Evolutionary conservation across 139 green algal species (phyloP).

Genomic region (Astrephomene gubernaculifera): DNA sequence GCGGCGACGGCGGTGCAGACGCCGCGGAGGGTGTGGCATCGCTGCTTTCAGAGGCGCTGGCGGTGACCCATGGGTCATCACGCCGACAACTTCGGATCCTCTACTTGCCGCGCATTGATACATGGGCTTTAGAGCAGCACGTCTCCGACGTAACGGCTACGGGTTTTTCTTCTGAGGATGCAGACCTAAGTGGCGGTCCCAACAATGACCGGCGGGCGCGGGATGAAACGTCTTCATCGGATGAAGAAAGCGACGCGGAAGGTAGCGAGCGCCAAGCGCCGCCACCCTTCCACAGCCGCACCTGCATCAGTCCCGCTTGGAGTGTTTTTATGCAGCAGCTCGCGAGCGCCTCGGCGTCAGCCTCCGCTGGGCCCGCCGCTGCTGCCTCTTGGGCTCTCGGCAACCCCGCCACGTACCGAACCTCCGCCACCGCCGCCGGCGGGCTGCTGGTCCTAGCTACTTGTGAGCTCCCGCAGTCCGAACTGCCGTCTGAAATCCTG

Average conservation of each 20-base stretch:
- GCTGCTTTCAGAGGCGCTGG: conserved; percentile 25
- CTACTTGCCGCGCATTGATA: conserved; percentile 26
- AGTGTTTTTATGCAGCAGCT: conserved; percentile 25
- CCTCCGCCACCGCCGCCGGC: neutral
- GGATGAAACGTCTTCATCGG: too few relatives aligned
- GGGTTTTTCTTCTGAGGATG: too few relatives aligned
- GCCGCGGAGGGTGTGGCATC: conserved; percentile 25
- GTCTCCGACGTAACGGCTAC: too few relatives aligned
- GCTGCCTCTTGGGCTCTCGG: neutral
- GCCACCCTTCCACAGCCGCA: neutral
- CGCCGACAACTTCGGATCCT: conserved; percentile 1
- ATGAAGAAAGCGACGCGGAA: too few relatives aligned
- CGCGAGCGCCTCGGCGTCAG: neutral
- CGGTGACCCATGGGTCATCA: conserved; percentile 12
- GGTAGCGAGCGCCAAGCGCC: too few relatives aligned
- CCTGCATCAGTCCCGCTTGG: conserved; percentile 26
- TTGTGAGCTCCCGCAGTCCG: neutral
- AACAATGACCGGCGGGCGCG: too few relatives aligned
- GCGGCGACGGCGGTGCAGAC: conserved; percentile 1
- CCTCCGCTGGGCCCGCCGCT: too few relatives aligned
- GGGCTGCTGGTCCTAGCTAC: conserved; percentile 30
- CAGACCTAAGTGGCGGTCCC: too few relatives aligned
- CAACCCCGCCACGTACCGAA: neutral
- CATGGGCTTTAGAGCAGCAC: conserved; percentile 35
- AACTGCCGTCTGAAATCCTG: neutral